Conservation (phyloP, 208 protist genomes). For the Strigomonas culicis region DNA sequence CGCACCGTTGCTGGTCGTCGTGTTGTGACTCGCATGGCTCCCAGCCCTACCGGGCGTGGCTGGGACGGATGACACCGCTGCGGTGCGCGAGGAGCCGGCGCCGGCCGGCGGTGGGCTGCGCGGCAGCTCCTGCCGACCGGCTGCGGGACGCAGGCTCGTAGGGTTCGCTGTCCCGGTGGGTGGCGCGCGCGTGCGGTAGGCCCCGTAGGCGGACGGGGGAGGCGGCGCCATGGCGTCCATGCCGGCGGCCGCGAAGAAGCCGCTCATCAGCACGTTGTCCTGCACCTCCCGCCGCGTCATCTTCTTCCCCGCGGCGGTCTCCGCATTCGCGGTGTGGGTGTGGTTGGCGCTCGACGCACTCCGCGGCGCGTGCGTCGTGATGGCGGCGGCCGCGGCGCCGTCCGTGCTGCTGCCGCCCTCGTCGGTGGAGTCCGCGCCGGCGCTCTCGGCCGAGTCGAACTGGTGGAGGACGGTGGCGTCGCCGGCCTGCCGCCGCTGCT, state of each 20-base stretch:
- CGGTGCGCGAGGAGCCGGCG: too few relatives aligned
- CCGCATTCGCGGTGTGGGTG: background rate
- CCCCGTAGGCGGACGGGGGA: too few relatives aligned
- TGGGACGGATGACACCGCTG: too few relatives aligned
- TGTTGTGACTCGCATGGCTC: too few relatives aligned
- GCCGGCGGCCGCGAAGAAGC: slow-evolving; percentile 4
- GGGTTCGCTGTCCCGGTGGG: background rate
- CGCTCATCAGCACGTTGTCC: slow-evolving; percentile 13
- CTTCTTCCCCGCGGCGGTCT: background rate
- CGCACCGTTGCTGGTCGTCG: too few relatives aligned
- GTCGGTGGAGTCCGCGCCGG: background rate
- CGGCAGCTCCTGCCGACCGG: too few relatives aligned
- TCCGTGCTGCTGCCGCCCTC: background rate
- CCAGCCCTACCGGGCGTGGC: too few relatives aligned
- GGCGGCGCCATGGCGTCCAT: too few relatives aligned
- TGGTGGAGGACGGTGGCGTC: background rate
- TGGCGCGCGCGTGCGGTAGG: background rate
- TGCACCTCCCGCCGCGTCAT: slow-evolving; percentile 7
- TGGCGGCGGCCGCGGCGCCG: background rate
- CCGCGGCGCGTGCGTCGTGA: background rate
- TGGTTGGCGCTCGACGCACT: background rate
- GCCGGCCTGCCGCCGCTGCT: background rate
- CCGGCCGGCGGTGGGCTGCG: too few relatives aligned
- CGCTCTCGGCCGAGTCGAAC: background rate
- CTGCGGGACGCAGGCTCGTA: background rate